Conservation (phyloP, 768 basidiomycete species). For the Lyophyllum atratum region DNA sequence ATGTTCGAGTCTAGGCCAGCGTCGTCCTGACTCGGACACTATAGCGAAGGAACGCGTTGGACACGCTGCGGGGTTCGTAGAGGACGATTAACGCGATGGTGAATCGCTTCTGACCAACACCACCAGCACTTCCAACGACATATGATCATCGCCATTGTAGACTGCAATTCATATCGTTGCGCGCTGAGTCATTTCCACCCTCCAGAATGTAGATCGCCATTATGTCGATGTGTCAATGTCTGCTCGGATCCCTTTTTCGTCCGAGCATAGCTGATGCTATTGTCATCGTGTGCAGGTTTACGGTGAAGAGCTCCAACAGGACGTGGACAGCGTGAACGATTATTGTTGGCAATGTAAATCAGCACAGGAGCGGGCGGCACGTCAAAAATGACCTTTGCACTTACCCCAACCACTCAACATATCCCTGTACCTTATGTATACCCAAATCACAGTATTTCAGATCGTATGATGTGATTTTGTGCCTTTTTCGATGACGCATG, state of each 20-base stretch:
- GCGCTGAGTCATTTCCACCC: conserved; percentile 65
- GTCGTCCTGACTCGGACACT: conserved; percentile 11
- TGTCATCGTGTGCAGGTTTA: conserved; percentile 48
- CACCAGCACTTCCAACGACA: conserved; percentile 80
- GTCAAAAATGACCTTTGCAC: conserved; percentile 11
- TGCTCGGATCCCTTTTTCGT: conserved; percentile 20
- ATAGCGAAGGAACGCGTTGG: conserved; percentile 79
- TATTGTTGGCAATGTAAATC: conserved; percentile 71
- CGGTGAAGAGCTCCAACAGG: conserved; percentile 67
- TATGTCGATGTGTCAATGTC: conserved; percentile 64
- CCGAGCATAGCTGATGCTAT: background rate
- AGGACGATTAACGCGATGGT: background rate
- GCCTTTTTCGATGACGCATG: conserved; percentile 20
- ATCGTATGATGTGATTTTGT: conserved; percentile 15
- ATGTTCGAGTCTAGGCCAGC: background rate
- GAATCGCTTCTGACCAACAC: background rate
- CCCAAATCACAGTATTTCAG: conserved; percentile 6
- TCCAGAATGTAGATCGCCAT: conserved; percentile 50
- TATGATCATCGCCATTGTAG: conserved; percentile 69
- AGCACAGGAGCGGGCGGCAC: conserved; percentile 44
- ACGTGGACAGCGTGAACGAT: conserved; percentile 71
- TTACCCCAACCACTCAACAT: background rate
- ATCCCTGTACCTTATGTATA: conserved; percentile 14
- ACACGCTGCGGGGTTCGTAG: conserved; percentile 61
- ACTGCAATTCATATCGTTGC: conserved; percentile 68